Evolutionary conservation across 768 basidiomycete species (phyloP), one percentile per base, ranked within the genome.

Genomic region (Baorangia bicolor): DNA sequence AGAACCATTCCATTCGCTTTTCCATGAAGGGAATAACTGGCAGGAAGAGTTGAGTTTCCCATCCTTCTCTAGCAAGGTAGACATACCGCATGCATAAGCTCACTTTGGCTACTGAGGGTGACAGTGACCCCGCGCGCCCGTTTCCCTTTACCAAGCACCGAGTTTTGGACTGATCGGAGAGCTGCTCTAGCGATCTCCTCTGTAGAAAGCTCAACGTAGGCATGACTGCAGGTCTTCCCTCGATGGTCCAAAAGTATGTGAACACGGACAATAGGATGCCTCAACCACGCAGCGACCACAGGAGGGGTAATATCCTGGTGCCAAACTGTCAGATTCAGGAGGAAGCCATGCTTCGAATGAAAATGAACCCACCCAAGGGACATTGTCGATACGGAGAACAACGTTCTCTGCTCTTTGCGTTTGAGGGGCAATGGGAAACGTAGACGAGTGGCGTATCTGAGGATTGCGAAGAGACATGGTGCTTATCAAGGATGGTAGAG

Each of bases 141-240:
- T 59, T 82, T 84, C 37, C 92, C 92, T 57, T 78, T 81, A 33
- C 92, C 92, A 13, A 94, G 79, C 16, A 93, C 88, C 21, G 70
- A 72, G 33, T 75, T 74, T 47, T 69, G 68, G 21, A 68, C 74
- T 9, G 83, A 81, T 13, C 90, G 79, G 12, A 92, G 76, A 31
- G 88, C 86, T 25, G 82, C 78, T 43, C 86, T 83, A 13, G 88
- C 88, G 27, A 81, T 78, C 2, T 79, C 78, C 30, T 85, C 81
- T 57, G 81, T 78, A 23, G 74, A 73, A 57, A 91, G 82, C 68
- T 93, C 91, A 14, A 88, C 86, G 60, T 86, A 93, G 1, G 92
- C 91, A 69, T 94, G 91, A 58, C 87, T 90, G 51, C 87, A 77
- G 0, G 92, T 94, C 73, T 93, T 93, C 38, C 91, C 91, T 61